Evolutionary conservation across 116 monocot genomes (phyloP), one percentile per base, ranked within the genome.

Genomic region (Iris pallida): DNA sequence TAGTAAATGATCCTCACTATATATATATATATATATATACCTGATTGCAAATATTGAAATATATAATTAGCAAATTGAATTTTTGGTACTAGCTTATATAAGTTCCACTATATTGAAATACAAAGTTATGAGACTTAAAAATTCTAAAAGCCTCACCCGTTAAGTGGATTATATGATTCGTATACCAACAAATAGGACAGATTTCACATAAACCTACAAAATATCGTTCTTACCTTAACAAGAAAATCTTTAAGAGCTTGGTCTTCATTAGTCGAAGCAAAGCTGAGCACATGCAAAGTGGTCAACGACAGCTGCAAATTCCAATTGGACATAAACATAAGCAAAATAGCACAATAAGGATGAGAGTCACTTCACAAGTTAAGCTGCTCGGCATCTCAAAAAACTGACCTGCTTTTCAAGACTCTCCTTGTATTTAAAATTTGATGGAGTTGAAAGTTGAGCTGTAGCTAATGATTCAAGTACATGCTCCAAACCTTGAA

Each of bases 361-460:
- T 11, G 16, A 74, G 12, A 59, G 7, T 18, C 55, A 19, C 44
- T 30, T 30, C 30, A 30, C 30, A 30, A 8, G 2, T 30, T 42
- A 30, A 8, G 2, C 52, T 42, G 45, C 17, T 18, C 15, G 16
- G n/a, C 17, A 15, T 47, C 52, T 43, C 46, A 63, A 46, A 52
- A 69, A 10, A 68, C 74, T 53, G 15, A 96, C 96, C 96, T 96
- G 92, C 64, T 89, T 89, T 75, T 89, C 77, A 75, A 92, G 92
- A 61, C 78, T 79, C 62, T 79, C 87, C 79, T 81, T 91, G 59
- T 89, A 87, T 73, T 87, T 92, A 30, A 85, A 89, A 70, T 68
- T 79, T 53, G 81, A 89, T 30, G 89, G 81, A 17, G 75, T 47
- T 53, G 73, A 71, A 17, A 59, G 51, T 19, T 79, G 65, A 52